These are phyloP conservation scores for Catunica adiposa DNA, from an alignment of 2,329 filamentous ascomycete genomes.

Conservation along the genomic window DNA sequence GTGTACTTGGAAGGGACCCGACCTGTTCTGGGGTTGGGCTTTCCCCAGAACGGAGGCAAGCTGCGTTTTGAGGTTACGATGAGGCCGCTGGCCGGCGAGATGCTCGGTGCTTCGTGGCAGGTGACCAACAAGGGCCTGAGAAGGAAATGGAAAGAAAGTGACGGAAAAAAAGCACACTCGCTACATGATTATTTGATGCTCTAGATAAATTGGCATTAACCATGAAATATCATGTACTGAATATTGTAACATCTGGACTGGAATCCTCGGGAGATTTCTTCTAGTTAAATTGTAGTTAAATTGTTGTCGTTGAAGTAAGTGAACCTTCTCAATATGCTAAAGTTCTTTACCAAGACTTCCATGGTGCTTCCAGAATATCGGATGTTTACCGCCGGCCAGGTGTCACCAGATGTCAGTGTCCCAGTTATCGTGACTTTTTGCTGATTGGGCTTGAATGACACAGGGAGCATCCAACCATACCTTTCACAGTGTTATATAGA, in stretches of 20 bases:
- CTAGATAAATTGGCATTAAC: too few species aligned
- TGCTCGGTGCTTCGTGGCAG: constrained; percentile 12
- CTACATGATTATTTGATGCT: background rate
- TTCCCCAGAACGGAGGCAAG: background rate
- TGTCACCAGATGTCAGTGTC: background rate
- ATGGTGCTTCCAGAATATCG: background rate
- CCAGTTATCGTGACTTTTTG: background rate
- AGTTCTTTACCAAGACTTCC: too few species aligned
- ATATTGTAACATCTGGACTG: too few species aligned
- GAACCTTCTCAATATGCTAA: too few species aligned
- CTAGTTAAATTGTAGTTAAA: too few species aligned
- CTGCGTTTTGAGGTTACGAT: background rate
- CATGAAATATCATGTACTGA: too few species aligned
- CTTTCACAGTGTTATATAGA: too few species aligned
- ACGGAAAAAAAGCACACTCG: background rate
- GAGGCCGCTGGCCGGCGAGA: constrained; percentile 10
- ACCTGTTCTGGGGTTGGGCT: background rate
- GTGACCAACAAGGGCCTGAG: constrained; percentile 6
- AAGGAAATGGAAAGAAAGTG: constrained; percentile 5
- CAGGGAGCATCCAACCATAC: too few species aligned
- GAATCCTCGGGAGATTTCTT: too few species aligned
- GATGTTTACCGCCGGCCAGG: background rate
- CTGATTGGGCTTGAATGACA: too few species aligned
- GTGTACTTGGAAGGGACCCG: background rate
- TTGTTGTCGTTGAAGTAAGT: too few species aligned